phyloP scores from a whole-genome alignment of 345 rosid genomes.

The Eucalyptus caleyi region DNA sequence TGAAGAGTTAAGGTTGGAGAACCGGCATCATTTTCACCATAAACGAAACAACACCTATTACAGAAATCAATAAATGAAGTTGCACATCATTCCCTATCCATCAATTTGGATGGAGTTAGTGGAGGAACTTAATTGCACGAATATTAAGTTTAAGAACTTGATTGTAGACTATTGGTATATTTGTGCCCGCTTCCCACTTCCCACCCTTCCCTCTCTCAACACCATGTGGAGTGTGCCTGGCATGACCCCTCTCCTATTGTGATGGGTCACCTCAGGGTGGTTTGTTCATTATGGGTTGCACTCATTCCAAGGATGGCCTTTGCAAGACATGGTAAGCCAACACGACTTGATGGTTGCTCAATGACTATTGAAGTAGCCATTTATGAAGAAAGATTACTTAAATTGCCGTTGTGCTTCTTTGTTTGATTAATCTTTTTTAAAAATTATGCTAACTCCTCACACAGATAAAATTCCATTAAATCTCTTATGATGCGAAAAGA shows the following conservation, averaged over 20 bases:
- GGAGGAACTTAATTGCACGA: not conserved
- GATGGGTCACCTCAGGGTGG: rapidly evolving
- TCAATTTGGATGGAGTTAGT: not conserved
- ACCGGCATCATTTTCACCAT: not conserved
- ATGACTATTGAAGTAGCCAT: not conserved
- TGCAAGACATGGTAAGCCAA: rapidly evolving
- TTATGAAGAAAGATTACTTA: not conserved
- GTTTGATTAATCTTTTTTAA: not conserved
- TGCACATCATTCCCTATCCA: not conserved
- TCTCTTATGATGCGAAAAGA: not conserved
- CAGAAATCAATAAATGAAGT: not conserved
- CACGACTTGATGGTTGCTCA: rapidly evolving
- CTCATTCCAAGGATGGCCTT: not conserved
- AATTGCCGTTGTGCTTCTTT: not conserved
- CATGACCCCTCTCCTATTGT: not conserved
- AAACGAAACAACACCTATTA: not conserved
- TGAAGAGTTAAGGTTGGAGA: not conserved
- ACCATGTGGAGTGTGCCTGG: not conserved
- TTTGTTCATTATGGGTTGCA: not conserved
- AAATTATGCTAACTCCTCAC: not conserved
- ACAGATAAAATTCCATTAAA: too few relatives aligned
- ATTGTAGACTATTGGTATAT: too few relatives aligned
- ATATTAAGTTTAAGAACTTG: too few relatives aligned
- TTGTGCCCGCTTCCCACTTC: not conserved
- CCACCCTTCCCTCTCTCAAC: not conserved